phyloP scores from a whole-genome alignment of 2,329 filamentous ascomycete genomes.

The Coniella lustricola region DNA sequence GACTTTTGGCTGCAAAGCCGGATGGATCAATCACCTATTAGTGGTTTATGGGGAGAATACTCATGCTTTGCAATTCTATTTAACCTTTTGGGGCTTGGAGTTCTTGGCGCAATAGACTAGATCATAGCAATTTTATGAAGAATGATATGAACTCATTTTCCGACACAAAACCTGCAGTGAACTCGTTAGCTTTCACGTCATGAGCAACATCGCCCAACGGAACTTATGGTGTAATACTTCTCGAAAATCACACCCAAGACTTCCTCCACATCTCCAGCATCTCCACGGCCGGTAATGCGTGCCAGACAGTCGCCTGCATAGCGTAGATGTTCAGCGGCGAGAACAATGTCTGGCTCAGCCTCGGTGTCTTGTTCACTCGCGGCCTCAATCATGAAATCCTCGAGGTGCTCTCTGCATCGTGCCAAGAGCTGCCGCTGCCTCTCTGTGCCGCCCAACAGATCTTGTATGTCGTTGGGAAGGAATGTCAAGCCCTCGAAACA shows the following conservation, averaged over 20 bases:
- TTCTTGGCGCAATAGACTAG: conserved; percentile 5
- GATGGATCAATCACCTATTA: neutral
- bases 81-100: neutral
- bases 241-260: conserved; percentile 96
- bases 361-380: conserved; percentile 40
- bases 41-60: neutral
- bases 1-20: neutral
- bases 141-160: conserved; percentile 20
- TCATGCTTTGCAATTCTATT: too few relatives aligned
- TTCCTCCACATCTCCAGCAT: conserved; percentile 86
- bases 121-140: conserved; percentile 14
- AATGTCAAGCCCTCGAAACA: conserved; percentile 66
- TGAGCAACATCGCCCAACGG: too few relatives aligned
- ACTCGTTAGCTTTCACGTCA: neutral
- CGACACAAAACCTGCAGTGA: conserved; percentile 47
- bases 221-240: conserved; percentile 56
- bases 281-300: conserved; percentile 79
- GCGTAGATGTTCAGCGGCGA: conserved; percentile 83
- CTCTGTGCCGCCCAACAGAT: conserved; percentile 84
- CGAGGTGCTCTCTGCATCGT: conserved; percentile 63
- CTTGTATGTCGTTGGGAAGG: conserved; percentile 65
- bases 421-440: conserved; percentile 77
- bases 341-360: conserved; percentile 68
- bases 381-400: conserved; percentile 55
- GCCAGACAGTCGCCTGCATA: conserved; percentile 74